Base-by-base conservation (phyloP, 116 monocot genomes). In the Zostera marina region DNA sequence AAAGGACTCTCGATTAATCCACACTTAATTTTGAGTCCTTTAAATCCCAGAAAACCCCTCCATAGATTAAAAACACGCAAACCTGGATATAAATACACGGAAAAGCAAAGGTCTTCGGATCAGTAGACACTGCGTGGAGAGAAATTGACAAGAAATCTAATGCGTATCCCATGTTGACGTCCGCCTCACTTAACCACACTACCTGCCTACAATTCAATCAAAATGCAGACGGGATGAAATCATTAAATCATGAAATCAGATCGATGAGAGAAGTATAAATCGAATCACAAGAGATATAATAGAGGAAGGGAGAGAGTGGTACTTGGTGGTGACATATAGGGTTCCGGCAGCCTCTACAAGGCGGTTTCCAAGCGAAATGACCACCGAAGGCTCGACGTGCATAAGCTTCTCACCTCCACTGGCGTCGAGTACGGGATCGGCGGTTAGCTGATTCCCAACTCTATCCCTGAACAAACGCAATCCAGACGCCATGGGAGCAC, bases 51-150 rank as follows among this genome's bases (percentile, higher is more conserved):
- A 32, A 2, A 32, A 3, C 32, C 5, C 32, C 5, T 5, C 32
- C 32, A 32, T 32, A 32, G 2, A 2, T 32, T 32, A 32, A 32
- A 32, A 32, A 32, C 16, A 26, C 12, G n/a, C 42, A 13, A 56
- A 88, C 94, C 85, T 94, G 94, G 13, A 80, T 63, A 62, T 88
- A 94, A 51, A 94, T 82, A 46, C 94, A 88, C 8, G 94, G 94
- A 8, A 59, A 64, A 13, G 82, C 68, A 42, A 88, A 94, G 7
- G 81, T 72, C 65, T 85, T 85, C 15, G 79, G 81, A 24, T 94
- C 85, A 67, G 75, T 77, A 19, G 94, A 94, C 43, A 88, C 94
- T 0, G 94, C 94, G 42, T 94, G 94, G 3, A 88, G 85, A 10
- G 85, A 84, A 54, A 94, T 47, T 19, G 77, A 74, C 45, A 88